Evolutionary conservation across 805 yeast species (phyloP).

Genomic region (Candida ascalaphidarum): DNA sequence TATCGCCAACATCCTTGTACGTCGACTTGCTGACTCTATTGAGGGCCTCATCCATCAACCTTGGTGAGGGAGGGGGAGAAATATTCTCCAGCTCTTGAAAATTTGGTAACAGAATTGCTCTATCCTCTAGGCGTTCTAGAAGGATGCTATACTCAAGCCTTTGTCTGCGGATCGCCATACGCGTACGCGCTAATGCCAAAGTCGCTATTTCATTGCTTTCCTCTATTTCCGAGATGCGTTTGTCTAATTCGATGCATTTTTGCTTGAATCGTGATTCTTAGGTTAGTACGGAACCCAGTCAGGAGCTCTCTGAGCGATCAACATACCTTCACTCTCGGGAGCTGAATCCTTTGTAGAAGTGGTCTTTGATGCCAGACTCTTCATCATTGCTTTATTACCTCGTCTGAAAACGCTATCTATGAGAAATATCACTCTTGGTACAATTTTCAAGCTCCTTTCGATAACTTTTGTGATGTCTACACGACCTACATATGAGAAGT

Average conservation of each 20-base stretch:
- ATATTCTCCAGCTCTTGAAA: conserved; percentile 21
- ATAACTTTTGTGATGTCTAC: too few relatives aligned
- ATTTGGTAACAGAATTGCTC: conserved; percentile 26
- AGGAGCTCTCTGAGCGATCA: background rate
- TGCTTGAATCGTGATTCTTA: conserved; percentile 39
- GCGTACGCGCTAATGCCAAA: conserved; percentile 68
- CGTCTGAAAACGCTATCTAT: too few relatives aligned
- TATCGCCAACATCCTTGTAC: conserved; percentile 7
- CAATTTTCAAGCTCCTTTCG: too few relatives aligned
- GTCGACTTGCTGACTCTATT: conserved; percentile 11
- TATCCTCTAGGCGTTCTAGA: conserved; percentile 68
- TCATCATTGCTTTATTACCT: too few relatives aligned
- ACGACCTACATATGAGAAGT: too few relatives aligned
- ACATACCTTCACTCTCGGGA: conserved; percentile 35
- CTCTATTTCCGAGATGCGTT: conserved; percentile 63
- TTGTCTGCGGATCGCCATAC: conserved; percentile 65
- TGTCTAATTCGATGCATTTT: conserved; percentile 66
- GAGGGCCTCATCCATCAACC: conserved; percentile 23
- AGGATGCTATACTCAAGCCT: conserved; percentile 77
- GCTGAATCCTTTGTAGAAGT: conserved; percentile 14
- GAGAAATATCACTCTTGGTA: too few relatives aligned
- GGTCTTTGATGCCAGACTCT: conserved; percentile 1
- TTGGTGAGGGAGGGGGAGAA: conserved; percentile 34
- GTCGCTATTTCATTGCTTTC: conserved; percentile 70
- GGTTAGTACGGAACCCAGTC: background rate